Percentiles rank a stretch among this genome's conserved stretches.
phyloP scores from a whole-genome alignment of 495 filamentous ascomycete genomes.

The Jackrogersella minutella region DNA sequence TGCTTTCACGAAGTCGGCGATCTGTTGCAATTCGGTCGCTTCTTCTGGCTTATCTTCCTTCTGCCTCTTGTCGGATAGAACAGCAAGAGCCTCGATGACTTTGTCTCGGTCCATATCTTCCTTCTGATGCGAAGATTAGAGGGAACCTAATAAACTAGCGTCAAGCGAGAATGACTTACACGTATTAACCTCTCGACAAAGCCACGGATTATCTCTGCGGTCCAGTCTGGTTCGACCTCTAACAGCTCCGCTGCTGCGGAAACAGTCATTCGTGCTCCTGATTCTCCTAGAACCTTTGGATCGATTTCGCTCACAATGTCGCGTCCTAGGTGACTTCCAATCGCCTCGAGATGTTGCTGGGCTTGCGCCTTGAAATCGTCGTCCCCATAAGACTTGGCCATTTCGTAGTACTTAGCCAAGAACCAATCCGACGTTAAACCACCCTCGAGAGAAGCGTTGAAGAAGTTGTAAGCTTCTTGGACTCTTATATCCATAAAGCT shows the following conservation, averaged over 20 bases:
- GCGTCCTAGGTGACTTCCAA: constrained; percentile 28
- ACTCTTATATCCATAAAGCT: constrained; percentile 16
- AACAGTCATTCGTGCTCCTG: constrained; percentile 34
- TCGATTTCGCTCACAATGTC: constrained; percentile 35
- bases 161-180: neutral
- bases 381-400: constrained; percentile 5
- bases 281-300: neutral
- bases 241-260: constrained; percentile 24
- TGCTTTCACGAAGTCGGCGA: constrained; percentile 33
- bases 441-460: constrained; percentile 8
- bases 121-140: constrained; percentile 28
- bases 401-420: constrained; percentile 23
- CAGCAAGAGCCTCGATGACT: constrained; percentile 38
- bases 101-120: constrained; percentile 18
- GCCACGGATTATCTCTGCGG: constrained; percentile 39
- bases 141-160: neutral
- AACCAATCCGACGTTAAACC: constrained; percentile 21
- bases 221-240: constrained; percentile 30
- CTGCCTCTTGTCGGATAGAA: constrained; percentile 38
- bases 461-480: constrained; percentile 37
- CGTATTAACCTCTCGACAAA: constrained; percentile 28
- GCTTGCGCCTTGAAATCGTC: constrained; percentile 21
- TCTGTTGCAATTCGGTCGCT: constrained; percentile 33
- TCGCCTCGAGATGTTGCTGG: constrained; percentile 34
- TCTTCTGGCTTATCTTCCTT: constrained; percentile 26